Conservation (phyloP, 164 flowering plant genomes). For the Cinnamomum micranthum region DNA sequence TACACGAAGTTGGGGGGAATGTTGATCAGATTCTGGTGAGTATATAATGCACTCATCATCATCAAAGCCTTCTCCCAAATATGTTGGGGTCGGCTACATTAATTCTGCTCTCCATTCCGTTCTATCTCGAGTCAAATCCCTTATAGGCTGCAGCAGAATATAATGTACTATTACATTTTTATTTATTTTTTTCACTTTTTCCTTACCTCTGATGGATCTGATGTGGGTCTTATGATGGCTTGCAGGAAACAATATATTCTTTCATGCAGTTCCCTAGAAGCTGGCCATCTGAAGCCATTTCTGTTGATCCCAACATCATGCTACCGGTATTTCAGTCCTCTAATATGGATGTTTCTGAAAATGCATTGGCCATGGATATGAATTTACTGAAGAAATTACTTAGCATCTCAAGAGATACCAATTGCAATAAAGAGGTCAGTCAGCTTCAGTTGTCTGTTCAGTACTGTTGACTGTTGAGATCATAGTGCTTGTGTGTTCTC, state of each 20-base stretch:
- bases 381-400: slow-evolving; percentile 47
- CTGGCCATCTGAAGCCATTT: slow-evolving; percentile 18
- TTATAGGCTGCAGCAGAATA: too few species aligned
- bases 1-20: slow-evolving; percentile 27
- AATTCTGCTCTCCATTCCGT: too few species aligned
- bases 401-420: slow-evolving; percentile 20
- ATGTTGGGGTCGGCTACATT: too few species aligned
- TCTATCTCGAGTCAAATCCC: too few species aligned
- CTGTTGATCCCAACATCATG: slow-evolving; percentile 15
- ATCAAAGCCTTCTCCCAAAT: too few species aligned
- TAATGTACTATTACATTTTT: neutral
- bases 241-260: slow-evolving; percentile 50
- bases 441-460: neutral
- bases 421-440: slow-evolving; percentile 34
- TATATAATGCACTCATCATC: neutral
- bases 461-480: neutral
- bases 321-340: slow-evolving; percentile 14
- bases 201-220: slow-evolving; percentile 8
- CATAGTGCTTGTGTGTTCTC: neutral
- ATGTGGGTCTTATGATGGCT: neutral
- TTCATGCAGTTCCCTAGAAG: slow-evolving; percentile 73
- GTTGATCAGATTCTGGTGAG: slow-evolving; percentile 41
- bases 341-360: slow-evolving; percentile 20
- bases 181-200: neutral
- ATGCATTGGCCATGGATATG: slow-evolving; percentile 24